Conservation (phyloP, 2,329 filamentous ascomycete genomes). For the Exophiala sp. region DNA sequence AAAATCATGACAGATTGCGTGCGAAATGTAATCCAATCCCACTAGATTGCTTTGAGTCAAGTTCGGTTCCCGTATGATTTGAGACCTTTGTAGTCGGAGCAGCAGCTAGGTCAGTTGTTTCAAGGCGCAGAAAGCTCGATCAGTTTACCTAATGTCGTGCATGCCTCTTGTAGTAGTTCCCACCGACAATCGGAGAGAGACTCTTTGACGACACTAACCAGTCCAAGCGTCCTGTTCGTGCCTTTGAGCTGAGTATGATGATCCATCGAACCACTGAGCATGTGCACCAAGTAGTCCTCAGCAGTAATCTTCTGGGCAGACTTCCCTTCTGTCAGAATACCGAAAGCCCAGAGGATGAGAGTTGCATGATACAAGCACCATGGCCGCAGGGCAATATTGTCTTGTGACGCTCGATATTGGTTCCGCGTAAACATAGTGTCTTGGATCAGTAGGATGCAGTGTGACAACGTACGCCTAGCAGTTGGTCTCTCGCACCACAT, state of each 20-base stretch:
- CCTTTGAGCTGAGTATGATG: slow-evolving; percentile 3
- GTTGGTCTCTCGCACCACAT: slow-evolving; percentile 26
- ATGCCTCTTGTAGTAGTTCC: slow-evolving; percentile 30
- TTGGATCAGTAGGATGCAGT: slow-evolving; percentile 29
- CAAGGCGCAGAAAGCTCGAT: background rate
- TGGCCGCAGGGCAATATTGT: slow-evolving; percentile 29
- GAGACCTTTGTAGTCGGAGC: too few relatives aligned
- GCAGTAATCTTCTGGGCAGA: slow-evolving; percentile 17
- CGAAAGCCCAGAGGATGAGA: slow-evolving; percentile 30
- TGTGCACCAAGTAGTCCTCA: slow-evolving; percentile 18
- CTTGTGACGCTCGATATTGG: slow-evolving; percentile 24
- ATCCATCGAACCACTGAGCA: slow-evolving; percentile 12
- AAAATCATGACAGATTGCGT: too few relatives aligned
- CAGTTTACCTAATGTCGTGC: slow-evolving; percentile 27
- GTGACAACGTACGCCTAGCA: slow-evolving; percentile 28
- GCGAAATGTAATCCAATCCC: too few relatives aligned
- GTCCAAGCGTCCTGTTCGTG: slow-evolving; percentile 23
- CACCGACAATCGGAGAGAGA: slow-evolving; percentile 29
- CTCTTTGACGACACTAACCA: slow-evolving; percentile 26
- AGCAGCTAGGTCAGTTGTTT: background rate
- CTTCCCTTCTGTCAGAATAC: slow-evolving; percentile 21
- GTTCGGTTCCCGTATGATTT: too few relatives aligned
- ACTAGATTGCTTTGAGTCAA: too few relatives aligned
- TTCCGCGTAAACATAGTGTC: slow-evolving; percentile 29
- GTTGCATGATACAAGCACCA: slow-evolving; percentile 31